Conservation (phyloP, 2,329 filamentous ascomycete genomes). For the Colletotrichum spaethianum region DNA sequence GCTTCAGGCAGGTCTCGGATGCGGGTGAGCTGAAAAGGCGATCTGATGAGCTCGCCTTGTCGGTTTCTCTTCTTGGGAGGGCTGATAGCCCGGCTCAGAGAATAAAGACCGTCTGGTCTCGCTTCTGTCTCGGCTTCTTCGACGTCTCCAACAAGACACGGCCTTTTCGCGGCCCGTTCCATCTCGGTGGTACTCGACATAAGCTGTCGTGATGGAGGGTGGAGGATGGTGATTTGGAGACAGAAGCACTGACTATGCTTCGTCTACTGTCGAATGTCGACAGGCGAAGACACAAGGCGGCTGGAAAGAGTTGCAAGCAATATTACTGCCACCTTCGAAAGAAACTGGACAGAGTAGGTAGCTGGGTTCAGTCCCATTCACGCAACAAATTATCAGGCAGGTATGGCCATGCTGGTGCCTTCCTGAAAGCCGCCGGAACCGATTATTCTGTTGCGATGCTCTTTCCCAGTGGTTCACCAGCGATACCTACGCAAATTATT, state of each 20-base stretch:
- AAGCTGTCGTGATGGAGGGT: background rate
- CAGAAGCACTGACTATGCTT: background rate
- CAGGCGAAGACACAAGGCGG: no score
- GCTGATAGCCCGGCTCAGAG: slow-evolving; percentile 59
- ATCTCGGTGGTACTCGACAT: slow-evolving; percentile 42
- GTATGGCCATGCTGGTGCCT: background rate
- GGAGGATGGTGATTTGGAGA: background rate
- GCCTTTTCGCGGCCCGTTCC: slow-evolving; percentile 52
- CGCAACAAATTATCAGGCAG: background rate
- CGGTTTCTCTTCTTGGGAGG: slow-evolving; percentile 58
- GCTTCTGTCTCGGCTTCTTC: background rate
- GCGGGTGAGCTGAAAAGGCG: slow-evolving; percentile 80
- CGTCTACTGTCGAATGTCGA: no score
- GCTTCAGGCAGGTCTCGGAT: slow-evolving; percentile 74
- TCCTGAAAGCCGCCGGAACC: background rate
- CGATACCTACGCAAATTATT: background rate
- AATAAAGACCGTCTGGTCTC: slow-evolving; percentile 40
- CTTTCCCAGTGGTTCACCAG: background rate
- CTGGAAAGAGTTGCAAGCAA: background rate
- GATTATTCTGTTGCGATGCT: no score
- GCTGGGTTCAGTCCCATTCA: background rate
- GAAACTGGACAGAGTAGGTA: background rate
- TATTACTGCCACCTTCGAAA: no score
- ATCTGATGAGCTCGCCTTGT: slow-evolving; percentile 56
- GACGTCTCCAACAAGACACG: slow-evolving; percentile 37